Percentiles rank a stretch among this genome's conserved stretches.
phyloP scores from a whole-genome alignment of 2,329 filamentous ascomycete genomes.

The Xylaria sp. region DNA sequence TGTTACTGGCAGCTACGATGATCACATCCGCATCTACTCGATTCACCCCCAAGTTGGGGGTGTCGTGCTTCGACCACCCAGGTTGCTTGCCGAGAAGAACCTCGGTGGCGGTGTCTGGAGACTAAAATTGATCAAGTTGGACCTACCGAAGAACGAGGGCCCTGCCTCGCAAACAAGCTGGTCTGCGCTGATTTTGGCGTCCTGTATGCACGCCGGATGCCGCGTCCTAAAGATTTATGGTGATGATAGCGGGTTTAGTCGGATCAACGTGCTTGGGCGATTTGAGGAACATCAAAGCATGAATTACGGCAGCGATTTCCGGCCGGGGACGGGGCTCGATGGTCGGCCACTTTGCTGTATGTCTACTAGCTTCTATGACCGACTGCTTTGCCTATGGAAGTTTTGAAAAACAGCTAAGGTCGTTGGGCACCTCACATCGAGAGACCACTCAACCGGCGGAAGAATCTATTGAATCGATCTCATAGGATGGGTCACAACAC shows the following conservation, averaged over 20 bases:
- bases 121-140: conserved; percentile 64
- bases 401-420: conserved; percentile 4
- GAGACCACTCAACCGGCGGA: not conserved
- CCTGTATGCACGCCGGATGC: conserved; percentile 91
- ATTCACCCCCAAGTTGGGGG: conserved; percentile 50
- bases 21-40: conserved; percentile 72
- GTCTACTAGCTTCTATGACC: conserved; percentile 80
- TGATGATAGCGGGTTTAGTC: conserved; percentile 53
- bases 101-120: conserved; percentile 89
- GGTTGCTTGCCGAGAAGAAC: conserved; percentile 66
- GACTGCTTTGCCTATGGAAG: conserved; percentile 70
- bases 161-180: conserved; percentile 22
- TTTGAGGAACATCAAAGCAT: conserved; percentile 92
- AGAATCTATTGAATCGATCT: not conserved
- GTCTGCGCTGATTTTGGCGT: conserved; percentile 68
- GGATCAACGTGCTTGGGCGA: conserved; percentile 67
- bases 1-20: conserved; percentile 91
- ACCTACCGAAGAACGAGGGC: conserved; percentile 30
- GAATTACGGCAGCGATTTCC: conserved; percentile 87
- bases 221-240: conserved; percentile 62
- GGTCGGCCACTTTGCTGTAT: conserved; percentile 54
- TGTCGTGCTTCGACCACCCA: conserved; percentile 50
- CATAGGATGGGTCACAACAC: not conserved
- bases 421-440: not conserved
- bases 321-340: conserved; percentile 45